Evolutionary conservation across 345 rosid genomes (phyloP).

Genomic region (Brassica nigra): DNA sequence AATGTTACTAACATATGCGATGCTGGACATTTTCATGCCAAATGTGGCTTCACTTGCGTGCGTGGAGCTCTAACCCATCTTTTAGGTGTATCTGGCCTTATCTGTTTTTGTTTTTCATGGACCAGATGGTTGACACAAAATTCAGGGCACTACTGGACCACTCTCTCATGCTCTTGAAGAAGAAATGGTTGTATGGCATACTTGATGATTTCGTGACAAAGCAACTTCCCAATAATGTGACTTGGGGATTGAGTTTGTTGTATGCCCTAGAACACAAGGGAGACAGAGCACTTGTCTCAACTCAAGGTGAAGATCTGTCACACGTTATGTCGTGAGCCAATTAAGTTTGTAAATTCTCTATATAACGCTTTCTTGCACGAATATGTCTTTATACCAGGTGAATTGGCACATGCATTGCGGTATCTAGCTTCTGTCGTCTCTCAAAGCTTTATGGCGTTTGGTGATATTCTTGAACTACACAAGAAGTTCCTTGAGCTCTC

Average conservation of each 20-base stretch:
- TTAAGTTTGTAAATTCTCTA: slow-evolving; percentile 7
- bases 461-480: slow-evolving; percentile 92
- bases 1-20: background rate
- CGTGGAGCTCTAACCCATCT: no score
- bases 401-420: slow-evolving; percentile 91
- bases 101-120: slow-evolving; percentile 3
- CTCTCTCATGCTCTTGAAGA: slow-evolving; percentile 75
- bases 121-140: slow-evolving; percentile 89
- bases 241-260: slow-evolving; percentile 96
- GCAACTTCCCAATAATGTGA: slow-evolving; percentile 96
- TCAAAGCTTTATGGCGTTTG: slow-evolving; percentile 97
- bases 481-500: slow-evolving; percentile 92
- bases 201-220: slow-evolving; percentile 93
- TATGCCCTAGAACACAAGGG: slow-evolving; percentile 93
- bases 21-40: slow-evolving; percentile 6
- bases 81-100: background rate
- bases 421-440: slow-evolving; percentile 97
- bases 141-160: slow-evolving; percentile 85
- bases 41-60: no score
- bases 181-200: slow-evolving; percentile 91
- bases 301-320: slow-evolving; percentile 64
- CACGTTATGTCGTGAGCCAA: slow-evolving; percentile 6
- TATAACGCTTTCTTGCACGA: slow-evolving; percentile 17
- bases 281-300: slow-evolving; percentile 75
- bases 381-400: slow-evolving; percentile 64